Conservation (phyloP, 352 stramenopile genomes). For the Blastocystis sp. region DNA sequence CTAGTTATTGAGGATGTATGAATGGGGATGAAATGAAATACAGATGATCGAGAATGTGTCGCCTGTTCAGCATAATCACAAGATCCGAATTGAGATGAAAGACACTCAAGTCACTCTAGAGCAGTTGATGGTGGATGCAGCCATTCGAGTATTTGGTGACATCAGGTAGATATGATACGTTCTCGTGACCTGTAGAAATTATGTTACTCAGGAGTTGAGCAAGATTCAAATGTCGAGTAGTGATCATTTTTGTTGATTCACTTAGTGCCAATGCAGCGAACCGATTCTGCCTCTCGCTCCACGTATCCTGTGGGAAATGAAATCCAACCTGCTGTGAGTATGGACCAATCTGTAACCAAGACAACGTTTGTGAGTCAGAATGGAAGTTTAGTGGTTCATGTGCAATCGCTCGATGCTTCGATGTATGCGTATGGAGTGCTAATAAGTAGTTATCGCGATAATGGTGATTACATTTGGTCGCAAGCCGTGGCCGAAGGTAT, state of each 20-base stretch:
- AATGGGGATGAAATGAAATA: neutral
- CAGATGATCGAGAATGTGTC: neutral
- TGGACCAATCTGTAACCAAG: neutral
- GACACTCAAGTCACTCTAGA: neutral
- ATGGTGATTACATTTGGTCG: conserved; percentile 5
- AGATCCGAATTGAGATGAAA: neutral
- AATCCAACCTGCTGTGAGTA: neutral
- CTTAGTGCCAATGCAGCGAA: neutral
- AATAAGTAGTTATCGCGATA: conserved; percentile 6
- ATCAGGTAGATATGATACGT: neutral
- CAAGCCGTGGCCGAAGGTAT: conserved; percentile 14
- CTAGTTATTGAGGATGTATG: neutral
- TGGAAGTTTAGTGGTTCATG: neutral
- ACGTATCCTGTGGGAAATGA: neutral
- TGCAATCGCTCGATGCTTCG: conserved; percentile 22
- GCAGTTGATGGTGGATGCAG: conserved; percentile 1
- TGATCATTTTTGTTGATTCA: neutral
- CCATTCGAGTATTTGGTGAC: neutral
- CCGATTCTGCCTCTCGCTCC: neutral
- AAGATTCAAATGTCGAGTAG: neutral
- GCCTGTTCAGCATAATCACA: neutral
- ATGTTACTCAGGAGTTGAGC: conserved; percentile 4
- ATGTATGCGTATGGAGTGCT: neutral
- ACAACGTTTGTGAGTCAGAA: neutral
- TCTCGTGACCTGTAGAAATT: conserved; percentile 6